Evolutionary conservation across 2,329 filamentous ascomycete genomes (phyloP), one percentile per base, ranked within the genome.

Genomic region (Aschersonia sp.): DNA sequence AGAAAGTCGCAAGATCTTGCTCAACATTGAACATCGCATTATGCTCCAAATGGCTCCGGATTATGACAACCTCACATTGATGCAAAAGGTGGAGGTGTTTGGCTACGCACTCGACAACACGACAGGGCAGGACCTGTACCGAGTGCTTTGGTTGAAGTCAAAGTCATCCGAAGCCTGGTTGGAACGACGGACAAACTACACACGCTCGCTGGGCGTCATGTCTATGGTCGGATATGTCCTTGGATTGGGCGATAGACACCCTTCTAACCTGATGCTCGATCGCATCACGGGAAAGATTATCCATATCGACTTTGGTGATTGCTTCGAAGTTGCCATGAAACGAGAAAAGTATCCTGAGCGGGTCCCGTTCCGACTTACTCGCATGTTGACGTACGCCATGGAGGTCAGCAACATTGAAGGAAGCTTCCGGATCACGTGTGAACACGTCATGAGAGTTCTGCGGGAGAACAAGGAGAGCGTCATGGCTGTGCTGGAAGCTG

Each of bases 211-310:
- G 2, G 92, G 87, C 56, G 92, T 98, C 58, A 99, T 98, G 92
- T 96, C 88, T n/a, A 98, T 99, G 88, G 92, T 97, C n/a, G 92
- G 92, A 53, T 99, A 99, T 65, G 97, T 99, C 54, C 79, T 99
- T 29, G 94, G 92, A 51, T 73, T 99, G 11, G 92, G 92, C 47
- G 92, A 99, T 68, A 83, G 94, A 44, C 92, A 99, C 67, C 94
- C 94, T 39, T 96, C 88, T 51, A 99, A 99, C 64, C 70, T 99
- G 59, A 94, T 98, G 84, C 82, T 99, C 41, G 92, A 98, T 64
- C 84, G 88, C 40, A 81, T 94, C 51, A 97, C 90, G 1, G 92
- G 92, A 61, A 95, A 94, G 70, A 92, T 98, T 53, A 83, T 98
- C 54, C 92, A 99, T 63, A 97, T 98, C 57, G 92, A 99, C 71